Base-by-base conservation (phyloP, 495 filamentous ascomycete species). In the Talaromyces wortmannii region DNA sequence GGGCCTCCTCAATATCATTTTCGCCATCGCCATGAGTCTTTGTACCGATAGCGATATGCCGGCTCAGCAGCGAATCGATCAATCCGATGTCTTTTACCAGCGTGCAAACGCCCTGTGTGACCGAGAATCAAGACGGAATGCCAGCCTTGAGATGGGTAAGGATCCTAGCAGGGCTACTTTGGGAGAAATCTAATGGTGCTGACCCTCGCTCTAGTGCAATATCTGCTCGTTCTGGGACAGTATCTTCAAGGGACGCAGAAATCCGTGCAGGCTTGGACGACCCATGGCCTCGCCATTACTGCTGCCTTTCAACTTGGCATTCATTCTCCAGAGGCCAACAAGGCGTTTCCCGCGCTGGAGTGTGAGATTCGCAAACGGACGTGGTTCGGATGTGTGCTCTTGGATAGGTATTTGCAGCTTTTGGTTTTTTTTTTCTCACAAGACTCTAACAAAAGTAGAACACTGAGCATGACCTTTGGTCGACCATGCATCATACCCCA, bases 1-100 rank as follows among this genome's bases (percentile, higher is more conserved):
- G 13, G 84, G 81, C 1, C 63, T 89, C 16, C 71, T 89, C 18
- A 90, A 90, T 66, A 88, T 88, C 77, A 79, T 90, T 13, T 82
- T 90, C 47, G 86, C 86, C 18, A 83, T 89, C 73, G 83, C 84
- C 13, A 84, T 77, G 57, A 82, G 87, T 45, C 81, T 79, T 1
- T 79, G 78, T 10, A 78, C 50, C 1, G 60, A 65, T n/a, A 52
- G 57, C 12, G 50, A 45, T 15, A 45, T 50, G 0, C 52, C 31
- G 2, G 60, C 60, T n/a, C 48, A 63, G 5, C n/a, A 29, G 2
- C 58, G 59, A 4, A 60, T 63, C 8, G 36, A 45, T 3, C 59
- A 67, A 32, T 66, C 73, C 0, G 68, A 75, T 53, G 57, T 70
- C 3, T 76, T 69, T 46, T 76, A 73, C 45, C 65, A 69, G 44